These are phyloP conservation scores for Paraglomus brasilianum DNA, from an alignment of 192 early-diverging fungal genomes.

Conservation along the genomic window DNA sequence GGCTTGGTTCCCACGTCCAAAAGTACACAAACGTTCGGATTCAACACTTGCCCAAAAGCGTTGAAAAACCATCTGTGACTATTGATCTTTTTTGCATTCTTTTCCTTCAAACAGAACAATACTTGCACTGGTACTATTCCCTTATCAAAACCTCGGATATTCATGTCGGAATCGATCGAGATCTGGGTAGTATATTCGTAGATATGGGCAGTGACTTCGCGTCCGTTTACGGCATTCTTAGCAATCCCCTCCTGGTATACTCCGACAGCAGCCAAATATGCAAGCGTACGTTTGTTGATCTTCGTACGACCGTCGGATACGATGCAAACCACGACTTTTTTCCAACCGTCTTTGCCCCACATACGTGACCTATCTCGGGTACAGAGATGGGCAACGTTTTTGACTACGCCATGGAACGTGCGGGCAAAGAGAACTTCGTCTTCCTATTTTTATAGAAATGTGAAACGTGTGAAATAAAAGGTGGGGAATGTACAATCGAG, in stretches of 20 bases:
- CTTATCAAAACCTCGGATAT: conserved; percentile 64
- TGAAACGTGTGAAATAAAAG: no score
- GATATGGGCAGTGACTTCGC: conserved; percentile 75
- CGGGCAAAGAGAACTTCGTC: conserved; percentile 88
- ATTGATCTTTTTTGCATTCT: conserved; percentile 94
- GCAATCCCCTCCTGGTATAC: conserved; percentile 71
- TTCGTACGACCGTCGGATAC: conserved; percentile 88
- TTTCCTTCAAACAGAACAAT: conserved; percentile 90
- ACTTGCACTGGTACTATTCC: conserved; percentile 84
- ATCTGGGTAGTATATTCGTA: conserved; percentile 92
- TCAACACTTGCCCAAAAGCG: conserved; percentile 76
- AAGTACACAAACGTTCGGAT: conserved; percentile 87
- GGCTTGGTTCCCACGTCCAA: conserved; percentile 94
- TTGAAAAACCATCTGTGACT: conserved; percentile 98
- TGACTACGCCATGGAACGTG: conserved; percentile 85
- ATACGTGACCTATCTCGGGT: conserved; percentile 63
- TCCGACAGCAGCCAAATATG: conserved; percentile 82
- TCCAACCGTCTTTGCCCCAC: conserved; percentile 87
- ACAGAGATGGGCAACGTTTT: conserved; percentile 92
- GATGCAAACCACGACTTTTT: conserved; percentile 89
- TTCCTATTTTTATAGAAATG: conserved; percentile 61
- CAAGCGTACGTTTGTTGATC: conserved; percentile 67
- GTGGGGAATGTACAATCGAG: no score
- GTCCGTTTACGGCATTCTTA: conserved; percentile 65
- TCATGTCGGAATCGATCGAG: conserved; percentile 60